Conservation (phyloP, 2,329 filamentous ascomycete species). For the Aaosphaeria arxii region DNA sequence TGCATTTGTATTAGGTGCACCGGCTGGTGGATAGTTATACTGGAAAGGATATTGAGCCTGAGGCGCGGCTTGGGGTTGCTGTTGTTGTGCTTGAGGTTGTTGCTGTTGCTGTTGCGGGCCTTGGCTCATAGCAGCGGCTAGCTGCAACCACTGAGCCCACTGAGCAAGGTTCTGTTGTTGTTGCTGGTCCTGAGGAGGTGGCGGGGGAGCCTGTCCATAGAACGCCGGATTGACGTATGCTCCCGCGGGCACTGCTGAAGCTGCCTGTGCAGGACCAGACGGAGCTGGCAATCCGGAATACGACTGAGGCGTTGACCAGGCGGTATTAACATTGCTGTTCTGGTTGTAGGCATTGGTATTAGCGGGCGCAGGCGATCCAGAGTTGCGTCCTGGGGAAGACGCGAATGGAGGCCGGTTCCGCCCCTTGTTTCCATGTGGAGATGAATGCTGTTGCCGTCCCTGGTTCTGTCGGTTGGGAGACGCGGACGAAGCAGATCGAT, state of each 20-base stretch:
- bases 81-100: conserved; percentile 6
- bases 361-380: conserved; percentile 23
- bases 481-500: conserved; percentile 15
- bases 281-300: background rate
- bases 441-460: conserved; percentile 12
- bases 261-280: background rate
- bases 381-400: conserved; percentile 7
- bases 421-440: conserved; percentile 2
- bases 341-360: conserved; percentile 5
- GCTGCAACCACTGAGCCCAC: conserved; percentile 15
- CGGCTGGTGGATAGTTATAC: conserved; percentile 1
- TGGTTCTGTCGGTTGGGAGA: conserved; percentile 23
- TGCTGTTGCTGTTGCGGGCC: conserved; percentile 14
- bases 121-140: conserved; percentile 6
- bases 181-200: conserved; percentile 7
- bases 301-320: conserved; percentile 3
- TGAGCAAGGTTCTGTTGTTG: conserved; percentile 9
- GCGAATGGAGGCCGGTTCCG: conserved; percentile 3
- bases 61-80: conserved; percentile 2
- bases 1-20: conserved; percentile 19
- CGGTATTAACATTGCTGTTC: conserved; percentile 12
- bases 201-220: conserved; percentile 10
- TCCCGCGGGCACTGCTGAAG: conserved; percentile 15
- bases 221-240: conserved; percentile 33
- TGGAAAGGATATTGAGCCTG: conserved; percentile 1